A percentile compares a stretch with the other conserved stretches of the same genome.
These are phyloP conservation scores for Hortiboletus flavorubellus DNA, from an alignment of 768 basidiomycete species.

Conservation along the genomic window DNA sequence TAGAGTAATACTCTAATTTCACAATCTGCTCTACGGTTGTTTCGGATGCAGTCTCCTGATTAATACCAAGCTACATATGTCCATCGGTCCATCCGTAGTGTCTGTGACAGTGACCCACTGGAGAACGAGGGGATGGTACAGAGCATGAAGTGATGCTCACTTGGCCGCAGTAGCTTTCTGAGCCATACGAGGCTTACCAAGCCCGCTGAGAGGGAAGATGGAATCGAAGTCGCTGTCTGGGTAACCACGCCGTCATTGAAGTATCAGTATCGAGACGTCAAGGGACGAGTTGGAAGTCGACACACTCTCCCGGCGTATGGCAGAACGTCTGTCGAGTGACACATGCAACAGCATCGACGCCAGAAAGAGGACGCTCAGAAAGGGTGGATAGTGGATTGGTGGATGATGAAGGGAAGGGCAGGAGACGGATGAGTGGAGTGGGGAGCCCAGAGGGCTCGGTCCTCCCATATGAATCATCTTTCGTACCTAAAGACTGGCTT, in stretches of 20 bases:
- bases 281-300: neutral
- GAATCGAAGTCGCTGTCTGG: slow-evolving; percentile 42
- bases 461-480: neutral
- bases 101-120: slow-evolving; percentile 60
- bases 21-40: too few species aligned
- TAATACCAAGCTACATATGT: too few species aligned
- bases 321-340: slow-evolving; percentile 38
- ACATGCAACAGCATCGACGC: slow-evolving; percentile 33
- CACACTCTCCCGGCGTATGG: slow-evolving; percentile 49
- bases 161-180: slow-evolving; percentile 56
- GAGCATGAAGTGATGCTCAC: slow-evolving; percentile 33
- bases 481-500: too few species aligned
- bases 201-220: slow-evolving; percentile 57
- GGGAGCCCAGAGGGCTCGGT: neutral
- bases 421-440: neutral
- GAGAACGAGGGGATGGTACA: neutral
- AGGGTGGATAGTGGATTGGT: slow-evolving; percentile 21
- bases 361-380: slow-evolving; percentile 42
- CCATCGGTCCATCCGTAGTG: slow-evolving; percentile 38
- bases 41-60: too few species aligned
- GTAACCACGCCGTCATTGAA: slow-evolving; percentile 55
- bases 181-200: too few species aligned
- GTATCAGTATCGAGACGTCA: slow-evolving; percentile 30
- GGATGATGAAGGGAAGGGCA: slow-evolving; percentile 11
- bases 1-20: too few species aligned